Base-by-base conservation (phyloP, 805 yeast species). In the Candida maesae region DNA sequence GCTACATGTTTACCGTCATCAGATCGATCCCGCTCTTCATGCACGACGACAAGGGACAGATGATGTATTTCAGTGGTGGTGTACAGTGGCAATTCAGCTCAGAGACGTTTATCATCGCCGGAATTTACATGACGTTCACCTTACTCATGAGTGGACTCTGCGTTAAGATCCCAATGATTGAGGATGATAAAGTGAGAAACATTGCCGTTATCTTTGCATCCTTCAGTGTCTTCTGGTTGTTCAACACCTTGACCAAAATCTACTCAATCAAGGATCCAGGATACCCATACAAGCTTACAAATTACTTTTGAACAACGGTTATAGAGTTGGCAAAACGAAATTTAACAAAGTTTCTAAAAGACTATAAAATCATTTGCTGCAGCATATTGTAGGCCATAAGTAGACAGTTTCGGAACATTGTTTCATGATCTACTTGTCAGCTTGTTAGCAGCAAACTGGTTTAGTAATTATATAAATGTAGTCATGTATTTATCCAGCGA, bases 51-150 rank as follows among this genome's bases (percentile, higher is more conserved):
- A 54, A 75, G 3, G 76, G 75, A 11, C 62, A 65, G n/a, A 56
- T 80, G 3, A 73, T 79, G 60, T 71, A 66, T 50, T 71, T 81
- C 41, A 73, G 84, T 43, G 87, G 87, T 12, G 88, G 86, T 4
- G 60, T 64, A 4, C 74, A 72, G 41, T 79, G 78, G 67, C 91
- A 84, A 61, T 78, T 83, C 60, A 91, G 93, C 1, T 61, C 75
- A 4, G 95, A 85, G 55, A 70, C 79, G 4, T 53, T 78, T 5
- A 58, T 81, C 2, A 72, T 82, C 7, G 71, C 76, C 3, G 57
- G 52, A 2, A 65, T 74, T 47, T 85, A 84, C 51, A 47, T 71
- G 6, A 50, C 61, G 0, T 64, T 84, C 48, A 76, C 73, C 0
- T 38, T 60, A 0, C 44, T 69, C 5, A 38, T 75, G n/a, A 52